A percentile compares a stretch with the other conserved stretches of the same genome.
phyloP scores from a whole-genome alignment of 2,329 filamentous ascomycete genomes.

The Colletotrichum godetiae region DNA sequence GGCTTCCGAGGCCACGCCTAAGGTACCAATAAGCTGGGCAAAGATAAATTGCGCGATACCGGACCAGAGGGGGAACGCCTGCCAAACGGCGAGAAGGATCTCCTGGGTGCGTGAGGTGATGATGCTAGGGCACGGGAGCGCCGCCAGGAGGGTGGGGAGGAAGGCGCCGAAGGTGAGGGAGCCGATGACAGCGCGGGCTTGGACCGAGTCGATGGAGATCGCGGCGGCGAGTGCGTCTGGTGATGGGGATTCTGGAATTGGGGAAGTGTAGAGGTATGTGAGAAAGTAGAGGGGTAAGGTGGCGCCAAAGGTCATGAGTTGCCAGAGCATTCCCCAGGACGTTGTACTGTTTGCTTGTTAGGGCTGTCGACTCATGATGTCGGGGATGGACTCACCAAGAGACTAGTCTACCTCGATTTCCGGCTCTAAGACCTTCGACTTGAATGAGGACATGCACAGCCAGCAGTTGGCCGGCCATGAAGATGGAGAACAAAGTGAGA shows the following conservation, averaged over 20 bases:
- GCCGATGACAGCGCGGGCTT: constrained; percentile 14
- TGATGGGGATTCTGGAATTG: constrained; percentile 16
- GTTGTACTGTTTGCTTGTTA: constrained; percentile 27
- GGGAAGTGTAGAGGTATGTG: constrained; percentile 38
- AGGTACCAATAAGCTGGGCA: neutral
- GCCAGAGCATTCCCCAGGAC: constrained; percentile 39
- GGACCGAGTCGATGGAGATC: constrained; percentile 34
- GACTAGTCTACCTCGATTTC: constrained; percentile 37
- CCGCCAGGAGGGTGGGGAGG: constrained; percentile 36
- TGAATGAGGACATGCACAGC: constrained; percentile 37
- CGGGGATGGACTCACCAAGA: constrained; percentile 29
- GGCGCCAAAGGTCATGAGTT: constrained; percentile 39
- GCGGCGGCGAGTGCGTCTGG: neutral
- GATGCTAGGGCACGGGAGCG: constrained; percentile 34
- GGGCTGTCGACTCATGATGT: neutral
- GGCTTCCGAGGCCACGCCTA: neutral
- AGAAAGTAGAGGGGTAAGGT: constrained; percentile 40
- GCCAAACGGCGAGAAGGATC: constrained; percentile 38
- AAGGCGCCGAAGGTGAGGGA: constrained; percentile 37
- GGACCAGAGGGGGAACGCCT: constrained; percentile 39
- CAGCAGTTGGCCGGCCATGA: constrained; percentile 38
- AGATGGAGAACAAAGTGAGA: constrained; percentile 37
- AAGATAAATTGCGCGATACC: constrained; percentile 27
- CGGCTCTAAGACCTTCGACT: constrained; percentile 37
- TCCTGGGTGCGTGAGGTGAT: constrained; percentile 36